Evolutionary conservation across 2,329 filamentous ascomycete species (phyloP).

Genomic region (Trichophyton simii): DNA sequence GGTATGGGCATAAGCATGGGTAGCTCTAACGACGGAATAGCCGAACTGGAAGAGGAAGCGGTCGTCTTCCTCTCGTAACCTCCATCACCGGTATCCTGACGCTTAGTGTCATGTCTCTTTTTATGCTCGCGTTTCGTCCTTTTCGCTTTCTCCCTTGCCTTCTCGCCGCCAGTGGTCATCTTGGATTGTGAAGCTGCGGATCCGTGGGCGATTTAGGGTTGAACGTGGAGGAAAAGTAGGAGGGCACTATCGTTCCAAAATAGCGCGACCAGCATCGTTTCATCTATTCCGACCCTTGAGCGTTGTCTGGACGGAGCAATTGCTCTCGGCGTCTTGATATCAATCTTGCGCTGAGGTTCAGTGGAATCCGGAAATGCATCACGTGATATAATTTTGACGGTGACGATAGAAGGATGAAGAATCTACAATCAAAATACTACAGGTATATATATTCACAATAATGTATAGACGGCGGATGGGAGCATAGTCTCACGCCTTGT

Average conservation of each 20-base stretch:
- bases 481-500: neutral
- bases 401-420: neutral
- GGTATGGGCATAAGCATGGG: slow-evolving; percentile 29
- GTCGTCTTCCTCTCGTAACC: slow-evolving; percentile 23
- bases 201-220: neutral
- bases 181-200: neutral
- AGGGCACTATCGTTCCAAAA: neutral
- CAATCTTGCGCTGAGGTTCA: neutral
- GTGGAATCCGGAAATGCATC: neutral
- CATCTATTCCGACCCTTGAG: neutral
- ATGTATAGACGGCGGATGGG: too few relatives aligned
- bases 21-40: slow-evolving; percentile 27
- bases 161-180: neutral
- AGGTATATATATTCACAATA: neutral
- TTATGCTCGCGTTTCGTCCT: slow-evolving; percentile 33
- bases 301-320: neutral
- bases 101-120: slow-evolving; percentile 34
- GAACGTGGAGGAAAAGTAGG: neutral
- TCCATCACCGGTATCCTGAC: slow-evolving; percentile 26
- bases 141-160: slow-evolving; percentile 19
- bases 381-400: neutral
- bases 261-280: slow-evolving; percentile 9
- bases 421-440: neutral
- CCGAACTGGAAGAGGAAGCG: slow-evolving; percentile 12
- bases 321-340: neutral